Percentiles rank a stretch among this genome's conserved stretches.
Evolutionary conservation across 176 grass and related monocot genomes (phyloP).

Genomic region (Microstegium vimineum): DNA sequence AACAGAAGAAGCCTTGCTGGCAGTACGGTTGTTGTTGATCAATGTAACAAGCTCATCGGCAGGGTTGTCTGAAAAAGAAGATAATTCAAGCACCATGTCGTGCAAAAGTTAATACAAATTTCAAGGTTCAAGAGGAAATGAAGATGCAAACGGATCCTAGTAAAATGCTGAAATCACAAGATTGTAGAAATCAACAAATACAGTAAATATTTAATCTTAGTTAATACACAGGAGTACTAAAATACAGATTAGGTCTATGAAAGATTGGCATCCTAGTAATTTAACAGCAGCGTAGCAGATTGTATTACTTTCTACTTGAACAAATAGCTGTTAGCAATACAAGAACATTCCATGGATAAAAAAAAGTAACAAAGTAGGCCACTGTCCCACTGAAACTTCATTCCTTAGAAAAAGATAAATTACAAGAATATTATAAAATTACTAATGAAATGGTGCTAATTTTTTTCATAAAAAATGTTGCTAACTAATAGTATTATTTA

Average conservation of each 20-base stretch:
- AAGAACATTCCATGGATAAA: too few species aligned
- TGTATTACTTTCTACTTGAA: background rate
- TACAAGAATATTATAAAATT: background rate
- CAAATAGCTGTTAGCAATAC: background rate
- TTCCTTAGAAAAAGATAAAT: background rate
- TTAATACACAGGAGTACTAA: background rate
- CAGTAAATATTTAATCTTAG: background rate
- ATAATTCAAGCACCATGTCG: background rate
- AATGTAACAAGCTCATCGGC: constrained; percentile 67
- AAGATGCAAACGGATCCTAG: background rate
- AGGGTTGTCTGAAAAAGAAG: constrained; percentile 60
- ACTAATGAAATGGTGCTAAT: background rate
- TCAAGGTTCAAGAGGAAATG: background rate
- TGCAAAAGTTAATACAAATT: background rate
- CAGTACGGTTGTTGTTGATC: constrained; percentile 78
- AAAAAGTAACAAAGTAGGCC: background rate
- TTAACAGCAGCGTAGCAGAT: background rate
- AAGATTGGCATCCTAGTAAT: background rate
- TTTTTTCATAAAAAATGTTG: background rate
- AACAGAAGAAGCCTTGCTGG: constrained; percentile 61
- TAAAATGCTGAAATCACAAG: background rate
- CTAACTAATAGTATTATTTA: background rate
- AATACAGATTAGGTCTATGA: background rate
- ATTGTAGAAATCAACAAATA: background rate
- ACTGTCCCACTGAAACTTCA: background rate